Evolutionary conservation across 768 basidiomycete genomes (phyloP).

Genomic region (Amanita polypyramis): DNA sequence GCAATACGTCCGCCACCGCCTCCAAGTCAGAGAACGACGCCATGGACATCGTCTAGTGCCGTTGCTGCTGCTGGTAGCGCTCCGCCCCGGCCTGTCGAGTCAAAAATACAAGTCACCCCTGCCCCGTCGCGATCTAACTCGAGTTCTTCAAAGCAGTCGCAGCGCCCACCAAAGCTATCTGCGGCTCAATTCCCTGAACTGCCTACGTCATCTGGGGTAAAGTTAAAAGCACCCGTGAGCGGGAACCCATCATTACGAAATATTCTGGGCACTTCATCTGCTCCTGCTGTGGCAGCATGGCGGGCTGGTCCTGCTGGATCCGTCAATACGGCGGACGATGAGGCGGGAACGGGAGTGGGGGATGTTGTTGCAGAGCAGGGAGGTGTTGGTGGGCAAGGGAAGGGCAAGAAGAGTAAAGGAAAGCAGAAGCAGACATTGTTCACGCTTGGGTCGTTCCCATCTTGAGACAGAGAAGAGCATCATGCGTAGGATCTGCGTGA

Average conservation of each 20-base stretch:
- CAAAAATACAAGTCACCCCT: slow-evolving; percentile 8
- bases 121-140: slow-evolving; percentile 7
- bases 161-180: slow-evolving; percentile 36
- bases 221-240: slow-evolving; percentile 32
- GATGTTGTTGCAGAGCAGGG: slow-evolving; percentile 38
- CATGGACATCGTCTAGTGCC: slow-evolving; percentile 14
- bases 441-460: slow-evolving; percentile 42
- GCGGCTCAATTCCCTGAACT: slow-evolving; percentile 60
- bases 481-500: no score
- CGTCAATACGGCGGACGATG: slow-evolving; percentile 7
- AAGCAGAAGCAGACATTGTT: slow-evolving; percentile 84
- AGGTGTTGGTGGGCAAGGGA: slow-evolving; percentile 19
- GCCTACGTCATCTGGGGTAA: slow-evolving; percentile 31
- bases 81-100: slow-evolving; percentile 5
- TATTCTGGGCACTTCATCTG: slow-evolving; percentile 42
- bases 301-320: slow-evolving; percentile 13
- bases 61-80: slow-evolving; percentile 11
- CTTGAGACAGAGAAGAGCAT: slow-evolving; percentile 12
- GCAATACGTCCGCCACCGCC: slow-evolving; percentile 28
- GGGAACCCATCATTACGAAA: slow-evolving; percentile 62
- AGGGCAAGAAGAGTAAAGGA: slow-evolving; percentile 69
- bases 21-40: slow-evolving; percentile 10
- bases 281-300: slow-evolving; percentile 33
- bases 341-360: slow-evolving; percentile 22
- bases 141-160: slow-evolving; percentile 1